Conservation (phyloP, 192 early-diverging fungal species). For the Linnemannia zychae region DNA sequence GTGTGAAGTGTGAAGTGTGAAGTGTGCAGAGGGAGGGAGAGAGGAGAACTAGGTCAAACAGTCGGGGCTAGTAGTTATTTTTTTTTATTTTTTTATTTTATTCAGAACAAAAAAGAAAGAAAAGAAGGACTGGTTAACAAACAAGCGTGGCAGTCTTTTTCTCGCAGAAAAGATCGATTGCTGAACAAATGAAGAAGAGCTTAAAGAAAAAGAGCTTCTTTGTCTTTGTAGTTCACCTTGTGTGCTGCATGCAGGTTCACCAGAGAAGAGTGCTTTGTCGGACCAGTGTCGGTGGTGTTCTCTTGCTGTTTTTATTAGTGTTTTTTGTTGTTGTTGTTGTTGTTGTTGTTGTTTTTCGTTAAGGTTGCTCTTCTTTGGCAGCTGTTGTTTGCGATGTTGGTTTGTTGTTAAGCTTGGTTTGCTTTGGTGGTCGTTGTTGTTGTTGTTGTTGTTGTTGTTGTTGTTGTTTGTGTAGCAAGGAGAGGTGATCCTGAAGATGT, state of each 20-base stretch:
- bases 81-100: too few relatives aligned
- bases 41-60: not conserved
- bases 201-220: not conserved
- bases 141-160: not conserved
- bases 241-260: conserved; percentile 6
- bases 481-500: not conserved
- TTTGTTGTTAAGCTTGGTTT: not conserved
- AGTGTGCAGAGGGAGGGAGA: not conserved
- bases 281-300: not conserved
- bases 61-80: conserved; percentile 1
- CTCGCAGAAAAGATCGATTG: not conserved
- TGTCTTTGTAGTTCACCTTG: not conserved
- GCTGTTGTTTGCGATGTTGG: not conserved
- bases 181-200: not conserved
- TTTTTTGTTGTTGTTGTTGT: not conserved
- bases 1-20: not conserved
- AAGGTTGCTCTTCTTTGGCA: not conserved
- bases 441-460: not conserved
- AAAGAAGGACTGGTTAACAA: not conserved
- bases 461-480: conserved; percentile 5
- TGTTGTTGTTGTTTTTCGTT: conserved; percentile 6
- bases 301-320: not conserved
- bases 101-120: not conserved
- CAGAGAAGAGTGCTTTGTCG: not conserved
- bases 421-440: not conserved